These are phyloP conservation scores for Platanthera guangdongensis DNA, from an alignment of 106 monocot species.

Conservation along the genomic window DNA sequence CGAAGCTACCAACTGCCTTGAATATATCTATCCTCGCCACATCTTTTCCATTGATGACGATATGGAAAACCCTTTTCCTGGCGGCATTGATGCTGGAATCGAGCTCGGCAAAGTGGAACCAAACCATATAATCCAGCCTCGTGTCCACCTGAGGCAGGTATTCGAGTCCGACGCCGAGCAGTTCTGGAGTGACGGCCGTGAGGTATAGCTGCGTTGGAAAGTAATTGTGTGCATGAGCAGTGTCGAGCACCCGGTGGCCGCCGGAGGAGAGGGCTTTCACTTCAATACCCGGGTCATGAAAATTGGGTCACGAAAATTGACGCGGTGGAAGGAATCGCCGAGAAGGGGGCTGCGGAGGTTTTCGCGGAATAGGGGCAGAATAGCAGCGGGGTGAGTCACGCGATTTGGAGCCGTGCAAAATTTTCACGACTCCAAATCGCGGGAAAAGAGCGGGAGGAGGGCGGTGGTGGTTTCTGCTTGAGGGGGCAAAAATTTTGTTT, in stretches of 20 bases:
- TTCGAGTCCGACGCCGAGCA: constrained; percentile 24
- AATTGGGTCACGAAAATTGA: no score
- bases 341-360: no score
- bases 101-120: constrained; percentile 78
- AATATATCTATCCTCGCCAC: constrained; percentile 66
- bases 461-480: no score
- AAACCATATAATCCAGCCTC: constrained; percentile 53
- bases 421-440: no score
- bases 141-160: constrained; percentile 53
- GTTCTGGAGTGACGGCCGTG: constrained; percentile 47
- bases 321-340: no score
- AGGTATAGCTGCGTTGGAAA: constrained; percentile 49
- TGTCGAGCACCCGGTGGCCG: constrained; percentile 31
- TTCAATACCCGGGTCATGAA: constrained; percentile 20
- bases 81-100: constrained; percentile 36
- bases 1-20: constrained; percentile 65
- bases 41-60: constrained; percentile 39
- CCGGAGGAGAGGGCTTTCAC: constrained; percentile 46
- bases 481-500: no score
- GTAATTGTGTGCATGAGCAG: constrained; percentile 46
- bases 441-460: no score
- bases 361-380: no score
- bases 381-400: no score
- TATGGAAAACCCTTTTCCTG: constrained; percentile 76
- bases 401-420: no score